phyloP scores from a whole-genome alignment of 2,329 filamentous ascomycete species.

The Pestalotiopsis sp. region DNA sequence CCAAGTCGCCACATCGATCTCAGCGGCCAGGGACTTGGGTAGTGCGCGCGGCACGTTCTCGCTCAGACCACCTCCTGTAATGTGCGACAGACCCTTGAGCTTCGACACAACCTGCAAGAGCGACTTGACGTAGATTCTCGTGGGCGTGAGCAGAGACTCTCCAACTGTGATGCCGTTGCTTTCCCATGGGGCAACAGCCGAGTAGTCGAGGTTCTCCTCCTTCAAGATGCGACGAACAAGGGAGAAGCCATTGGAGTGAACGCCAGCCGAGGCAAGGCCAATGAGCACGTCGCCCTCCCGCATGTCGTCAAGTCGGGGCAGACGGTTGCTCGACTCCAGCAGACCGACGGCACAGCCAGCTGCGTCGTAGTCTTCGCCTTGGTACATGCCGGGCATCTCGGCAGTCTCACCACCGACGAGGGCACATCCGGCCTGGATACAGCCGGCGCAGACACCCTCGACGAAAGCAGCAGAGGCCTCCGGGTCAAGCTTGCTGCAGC shows the following conservation, averaged over 20 bases:
- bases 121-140: conserved; percentile 88
- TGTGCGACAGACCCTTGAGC: conserved; percentile 93
- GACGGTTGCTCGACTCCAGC: conserved; percentile 67
- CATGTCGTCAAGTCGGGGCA: conserved; percentile 81
- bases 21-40: conserved; percentile 74
- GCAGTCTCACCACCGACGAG: conserved; percentile 97
- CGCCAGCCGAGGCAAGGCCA: conserved; percentile 81
- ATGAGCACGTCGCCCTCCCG: conserved; percentile 80
- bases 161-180: conserved; percentile 59
- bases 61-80: conserved; percentile 89
- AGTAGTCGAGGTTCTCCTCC: conserved; percentile 70
- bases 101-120: conserved; percentile 68
- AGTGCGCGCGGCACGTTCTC: conserved; percentile 97
- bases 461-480: conserved; percentile 83
- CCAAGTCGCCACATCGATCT: conserved; percentile 80
- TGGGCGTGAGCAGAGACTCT: conserved; percentile 81
- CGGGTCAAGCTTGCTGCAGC: conserved; percentile 84
- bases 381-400: conserved; percentile 97
- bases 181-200: conserved; percentile 78
- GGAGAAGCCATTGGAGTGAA: conserved; percentile 97
- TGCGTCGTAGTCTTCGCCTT: conserved; percentile 87
- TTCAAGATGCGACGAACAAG: conserved; percentile 91
- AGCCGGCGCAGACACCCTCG: conserved; percentile 85
- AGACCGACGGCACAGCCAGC: conserved; percentile 89
- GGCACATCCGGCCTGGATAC: conserved; percentile 81